Base-by-base conservation (phyloP, 75 land plant species). In the Sequoia sempervirens region DNA sequence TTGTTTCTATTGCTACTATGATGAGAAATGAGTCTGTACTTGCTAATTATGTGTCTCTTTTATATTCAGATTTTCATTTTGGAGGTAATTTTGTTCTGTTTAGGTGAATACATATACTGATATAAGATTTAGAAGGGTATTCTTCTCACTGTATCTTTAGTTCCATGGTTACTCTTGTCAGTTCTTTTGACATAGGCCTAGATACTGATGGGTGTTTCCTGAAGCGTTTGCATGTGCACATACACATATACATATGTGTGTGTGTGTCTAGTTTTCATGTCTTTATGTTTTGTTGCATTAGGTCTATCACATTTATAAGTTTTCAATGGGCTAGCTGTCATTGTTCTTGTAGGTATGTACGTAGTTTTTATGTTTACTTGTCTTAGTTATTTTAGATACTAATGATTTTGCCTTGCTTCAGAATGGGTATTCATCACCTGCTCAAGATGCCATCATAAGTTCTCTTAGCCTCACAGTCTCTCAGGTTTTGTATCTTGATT, bases 391-490 rank as follows among this genome's bases (percentile, higher is more conserved):
- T 81, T n/a, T 14, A 54, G 47, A n/a, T 81, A 38, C 84, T 85
- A 32, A 82, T 83, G 20, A 9, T 37, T 6, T 84, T 40, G 50
- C 18, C 64, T 80, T 81, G 82, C 36, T 69, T 84, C 89, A 93
- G 95, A 74, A 84, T 69, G 98, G 98, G 26, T 96, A 91, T 78
- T 90, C 95, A 17, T 95, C 97, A 20, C 98, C 97, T 40, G 92
- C 92, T 9, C 93, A 96, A 84, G 53, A 81, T 17, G 89, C 84
- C 30, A 90, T 96, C 54, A 95, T 86, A 3, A 30, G 52, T 23
- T 93, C 91, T 89, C 94, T 96, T 38, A 81, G 64, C 66, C 90
- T 96, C 13, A 85, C 97, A 2, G 80, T 90, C 70, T 87, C 96
- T 18, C 92, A 95, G 92, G 99, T 96, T 50, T 50, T 47, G 28